Evolutionary conservation across 306 rosid genomes (phyloP).

Genomic region (Luffa acutangula): DNA sequence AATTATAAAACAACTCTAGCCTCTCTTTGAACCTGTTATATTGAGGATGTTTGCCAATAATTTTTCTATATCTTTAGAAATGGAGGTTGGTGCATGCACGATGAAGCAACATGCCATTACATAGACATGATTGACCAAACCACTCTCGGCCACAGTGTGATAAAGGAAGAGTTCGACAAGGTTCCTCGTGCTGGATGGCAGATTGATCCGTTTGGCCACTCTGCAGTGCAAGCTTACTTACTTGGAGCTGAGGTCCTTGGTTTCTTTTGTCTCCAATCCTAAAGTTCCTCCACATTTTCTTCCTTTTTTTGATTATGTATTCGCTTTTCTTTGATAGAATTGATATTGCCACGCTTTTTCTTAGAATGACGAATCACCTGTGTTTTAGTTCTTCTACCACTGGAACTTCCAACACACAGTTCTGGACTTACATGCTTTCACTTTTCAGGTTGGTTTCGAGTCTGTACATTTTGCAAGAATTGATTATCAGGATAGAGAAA

Average conservation of each 20-base stretch:
- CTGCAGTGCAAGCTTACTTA: slow-evolving; percentile 80
- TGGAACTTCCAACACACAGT: not conserved
- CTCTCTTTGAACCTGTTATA: not conserved
- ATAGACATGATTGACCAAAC: slow-evolving; percentile 97
- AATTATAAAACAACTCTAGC: not conserved
- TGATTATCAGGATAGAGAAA: slow-evolving; percentile 78
- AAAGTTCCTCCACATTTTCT: not conserved
- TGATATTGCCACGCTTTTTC: not conserved
- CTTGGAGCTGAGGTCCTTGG: slow-evolving; percentile 64
- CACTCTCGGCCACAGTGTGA: slow-evolving; percentile 56
- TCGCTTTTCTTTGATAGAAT: not conserved
- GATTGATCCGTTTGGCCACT: slow-evolving; percentile 91
- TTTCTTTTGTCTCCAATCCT: not conserved
- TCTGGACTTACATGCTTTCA: not conserved
- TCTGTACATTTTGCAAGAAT: slow-evolving; percentile 89
- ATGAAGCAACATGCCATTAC: slow-evolving; percentile 76
- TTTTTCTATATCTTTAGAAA: slow-evolving; percentile 33
- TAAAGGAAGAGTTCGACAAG: slow-evolving; percentile 51
- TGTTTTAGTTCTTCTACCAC: not conserved
- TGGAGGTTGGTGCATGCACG: slow-evolving; percentile 99
- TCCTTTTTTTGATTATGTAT: not conserved
- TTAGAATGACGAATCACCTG: not conserved
- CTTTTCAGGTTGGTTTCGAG: slow-evolving; percentile 75
- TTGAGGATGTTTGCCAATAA: not conserved
- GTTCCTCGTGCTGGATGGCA: slow-evolving; percentile 85